Evolutionary conservation across 1,139 yeast species (phyloP).

Genomic region (Lodderomyces elongisporus): DNA sequence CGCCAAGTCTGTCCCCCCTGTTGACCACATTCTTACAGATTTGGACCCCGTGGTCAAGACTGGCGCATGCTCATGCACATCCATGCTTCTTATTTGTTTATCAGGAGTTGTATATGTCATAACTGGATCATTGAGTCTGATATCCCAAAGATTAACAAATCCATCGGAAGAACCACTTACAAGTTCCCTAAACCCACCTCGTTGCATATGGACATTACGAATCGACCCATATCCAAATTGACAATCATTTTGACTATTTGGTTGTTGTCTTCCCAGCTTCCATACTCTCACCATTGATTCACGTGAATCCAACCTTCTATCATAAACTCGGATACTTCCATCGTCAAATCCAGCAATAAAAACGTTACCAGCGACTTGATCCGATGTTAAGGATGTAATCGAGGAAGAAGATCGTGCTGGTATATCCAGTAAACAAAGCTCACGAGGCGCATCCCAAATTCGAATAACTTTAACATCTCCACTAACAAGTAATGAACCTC

Average conservation of each 20-base stretch:
- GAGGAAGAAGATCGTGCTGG: constrained; percentile 92
- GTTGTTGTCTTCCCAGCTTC: constrained; percentile 35
- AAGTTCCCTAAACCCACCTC: constrained; percentile 92
- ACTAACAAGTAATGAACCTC: constrained; percentile 86
- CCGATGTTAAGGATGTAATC: constrained; percentile 85
- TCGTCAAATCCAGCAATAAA: constrained; percentile 92
- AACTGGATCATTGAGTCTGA: constrained; percentile 69
- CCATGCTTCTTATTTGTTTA: constrained; percentile 65
- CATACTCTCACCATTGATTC: constrained; percentile 85
- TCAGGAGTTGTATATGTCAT: constrained; percentile 54
- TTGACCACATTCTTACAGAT: constrained; percentile 79
- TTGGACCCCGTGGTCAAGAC: constrained; percentile 82
- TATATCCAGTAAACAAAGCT: constrained; percentile 76
- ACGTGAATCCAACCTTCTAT: constrained; percentile 76
- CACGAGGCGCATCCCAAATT: constrained; percentile 97
- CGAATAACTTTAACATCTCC: constrained; percentile 93
- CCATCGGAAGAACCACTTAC: constrained; percentile 85
- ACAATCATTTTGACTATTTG: constrained; percentile 6
- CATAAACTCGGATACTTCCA: constrained; percentile 87
- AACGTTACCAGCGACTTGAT: constrained; percentile 91
- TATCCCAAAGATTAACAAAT: constrained; percentile 83
- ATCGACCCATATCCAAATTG: constrained; percentile 45
- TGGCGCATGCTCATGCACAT: constrained; percentile 96
- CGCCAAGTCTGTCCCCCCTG: constrained; percentile 69
- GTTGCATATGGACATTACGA: constrained; percentile 85